These are phyloP conservation scores for Excoecaria agallocha DNA, from an alignment of 345 rosid genomes.

Conservation along the genomic window DNA sequence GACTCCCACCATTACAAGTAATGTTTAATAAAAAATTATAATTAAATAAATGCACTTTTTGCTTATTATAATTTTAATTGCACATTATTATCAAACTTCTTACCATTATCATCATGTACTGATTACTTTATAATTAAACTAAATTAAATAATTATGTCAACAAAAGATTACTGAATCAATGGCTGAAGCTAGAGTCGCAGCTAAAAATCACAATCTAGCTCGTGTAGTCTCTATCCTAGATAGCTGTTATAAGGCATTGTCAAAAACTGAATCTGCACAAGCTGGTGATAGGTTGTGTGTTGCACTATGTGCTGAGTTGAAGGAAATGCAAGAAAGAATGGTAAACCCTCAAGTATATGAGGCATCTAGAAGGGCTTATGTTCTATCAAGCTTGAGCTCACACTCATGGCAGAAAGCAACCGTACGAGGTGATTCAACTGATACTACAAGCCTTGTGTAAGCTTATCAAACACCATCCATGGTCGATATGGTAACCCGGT, in stretches of 20 bases:
- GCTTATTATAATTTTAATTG: not conserved
- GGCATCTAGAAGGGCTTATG: too few species aligned
- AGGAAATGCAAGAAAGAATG: too few species aligned
- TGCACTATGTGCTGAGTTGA: too few species aligned
- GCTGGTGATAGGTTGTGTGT: slow-evolving; percentile 64
- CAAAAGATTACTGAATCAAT: slow-evolving; percentile 61
- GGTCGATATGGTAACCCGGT: slow-evolving; percentile 82
- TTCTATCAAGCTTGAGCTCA: too few species aligned
- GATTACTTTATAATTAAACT: slow-evolving; percentile 28
- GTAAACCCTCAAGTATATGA: too few species aligned
- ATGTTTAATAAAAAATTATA: not conserved
- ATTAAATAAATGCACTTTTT: slow-evolving; percentile 22
- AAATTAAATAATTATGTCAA: not conserved
- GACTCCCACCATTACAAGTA: slow-evolving; percentile 33
- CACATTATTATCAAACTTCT: slow-evolving; percentile 22
- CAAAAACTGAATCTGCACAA: slow-evolving; percentile 60
- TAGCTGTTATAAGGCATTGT: slow-evolving; percentile 47
- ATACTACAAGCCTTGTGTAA: too few species aligned
- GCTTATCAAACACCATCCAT: slow-evolving; percentile 94
- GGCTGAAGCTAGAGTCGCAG: slow-evolving; percentile 68
- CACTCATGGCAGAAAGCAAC: too few species aligned
- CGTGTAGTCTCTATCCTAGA: slow-evolving; percentile 65
- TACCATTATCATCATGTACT: slow-evolving; percentile 13
- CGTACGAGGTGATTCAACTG: too few species aligned
- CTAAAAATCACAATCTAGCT: slow-evolving; percentile 71